Base-by-base conservation (phyloP, 345 rosid genomes). In the Eucalyptus grandis region DNA sequence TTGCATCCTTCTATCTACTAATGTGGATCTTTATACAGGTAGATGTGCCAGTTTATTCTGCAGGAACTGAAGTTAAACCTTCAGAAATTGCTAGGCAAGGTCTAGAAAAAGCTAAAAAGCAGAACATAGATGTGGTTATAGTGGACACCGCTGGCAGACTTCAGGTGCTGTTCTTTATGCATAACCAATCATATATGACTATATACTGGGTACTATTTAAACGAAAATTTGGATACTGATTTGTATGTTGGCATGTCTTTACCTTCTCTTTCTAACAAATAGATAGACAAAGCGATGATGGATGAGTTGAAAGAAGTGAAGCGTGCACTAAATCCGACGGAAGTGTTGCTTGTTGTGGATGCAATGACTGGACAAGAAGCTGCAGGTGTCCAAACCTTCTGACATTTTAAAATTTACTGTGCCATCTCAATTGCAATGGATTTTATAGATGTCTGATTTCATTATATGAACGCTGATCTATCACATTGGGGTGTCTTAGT, bases 321-420 rank as follows among this genome's bases (percentile, higher is more conserved):
- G 94, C 94, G 92, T 87, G 94, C 92, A 60, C 87, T 97, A 87
- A 98, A 96, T 92, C 98, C 99, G 82, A 96, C 98, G 26, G 99
- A 98, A 93, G 97, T 97, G 31, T 93, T 98, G 93, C 98, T 98
- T 87, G 98, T 98, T 86, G 99, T 97, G 88, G 99, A 98, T 95
- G 99, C 99, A 89, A 98, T 98, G 98, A 97, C 99, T 69, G 99
- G 99, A 87, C 99, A 98, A 94, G 99, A 98, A 96, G 99, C 99
- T 90, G 99, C 97, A 89, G 98, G 99, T 97, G 92, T 85, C 87
- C 49, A 15, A 49, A 88, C 49, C 53, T 77, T 62, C 43, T 83
- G 58, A 40, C 67, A 26, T 80, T 51, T 31, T 34, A 34, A 53
- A 88, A 50, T 16, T 88, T 80, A 37, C 77, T 46, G 27, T 77